Conservation (phyloP, 2,329 filamentous ascomycete species). For the Cladorrhinum sp. region DNA sequence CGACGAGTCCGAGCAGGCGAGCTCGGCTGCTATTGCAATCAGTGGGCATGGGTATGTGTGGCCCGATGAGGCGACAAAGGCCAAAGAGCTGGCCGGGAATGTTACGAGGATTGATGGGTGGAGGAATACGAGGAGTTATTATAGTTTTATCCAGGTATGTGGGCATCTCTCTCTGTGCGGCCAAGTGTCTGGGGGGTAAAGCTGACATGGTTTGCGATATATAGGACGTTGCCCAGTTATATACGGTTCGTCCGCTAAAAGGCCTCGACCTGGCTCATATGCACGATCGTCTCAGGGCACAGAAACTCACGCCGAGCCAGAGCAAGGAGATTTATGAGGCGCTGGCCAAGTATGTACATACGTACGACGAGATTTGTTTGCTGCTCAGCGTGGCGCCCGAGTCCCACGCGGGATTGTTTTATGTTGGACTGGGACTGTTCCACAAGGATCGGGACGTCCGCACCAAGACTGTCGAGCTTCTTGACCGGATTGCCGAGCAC, state of each 20-base stretch:
- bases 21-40: slow-evolving; percentile 44
- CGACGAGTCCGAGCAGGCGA: slow-evolving; percentile 53
- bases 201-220: not conserved
- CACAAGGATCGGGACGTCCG: slow-evolving; percentile 82
- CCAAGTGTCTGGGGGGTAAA: not conserved
- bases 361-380: slow-evolving; percentile 82
- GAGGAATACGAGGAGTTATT: slow-evolving; percentile 93
- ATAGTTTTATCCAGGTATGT: slow-evolving; percentile 80
- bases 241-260: slow-evolving; percentile 65
- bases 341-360: slow-evolving; percentile 69
- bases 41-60: slow-evolving; percentile 88
- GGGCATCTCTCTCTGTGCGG: not conserved
- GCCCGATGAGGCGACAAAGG: slow-evolving; percentile 76
- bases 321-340: slow-evolving; percentile 83
- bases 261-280: slow-evolving; percentile 87
- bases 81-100: slow-evolving; percentile 85
- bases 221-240: slow-evolving; percentile 63
- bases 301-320: slow-evolving; percentile 72
- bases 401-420: slow-evolving; percentile 84
- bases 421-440: slow-evolving; percentile 85
- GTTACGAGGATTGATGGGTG: slow-evolving; percentile 93
- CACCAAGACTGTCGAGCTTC: slow-evolving; percentile 69
- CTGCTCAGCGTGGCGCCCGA: slow-evolving; percentile 80
- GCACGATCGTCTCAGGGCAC: slow-evolving; percentile 81
- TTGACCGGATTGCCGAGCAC: slow-evolving; percentile 80